A percentile compares a stretch with the other conserved stretches of the same genome.
phyloP scores from a whole-genome alignment of 129 eudicot genomes.

The Chrysanthemum makinoi region DNA sequence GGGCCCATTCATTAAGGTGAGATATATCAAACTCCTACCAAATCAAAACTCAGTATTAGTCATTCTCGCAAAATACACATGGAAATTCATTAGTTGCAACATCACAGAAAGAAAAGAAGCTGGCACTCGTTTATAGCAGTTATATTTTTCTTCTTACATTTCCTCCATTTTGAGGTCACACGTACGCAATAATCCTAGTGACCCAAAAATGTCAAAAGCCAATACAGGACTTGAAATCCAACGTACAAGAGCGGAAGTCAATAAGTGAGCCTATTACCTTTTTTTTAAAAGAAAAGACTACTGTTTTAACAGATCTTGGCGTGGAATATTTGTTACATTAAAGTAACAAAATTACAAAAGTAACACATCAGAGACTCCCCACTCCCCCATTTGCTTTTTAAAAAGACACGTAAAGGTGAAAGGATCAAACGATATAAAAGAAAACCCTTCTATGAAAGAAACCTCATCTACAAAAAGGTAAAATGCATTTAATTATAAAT shows the following conservation, averaged over 20 bases:
- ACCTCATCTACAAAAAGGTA: not conserved
- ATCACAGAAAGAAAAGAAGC: not conserved
- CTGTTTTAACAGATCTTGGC: no score
- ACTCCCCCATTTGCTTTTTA: not conserved
- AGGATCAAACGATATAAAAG: not conserved
- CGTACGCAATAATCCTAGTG: not conserved
- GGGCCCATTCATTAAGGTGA: slow-evolving; percentile 6
- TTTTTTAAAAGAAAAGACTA: no score
- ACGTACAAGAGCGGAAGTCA: no score
- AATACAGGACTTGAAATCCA: not conserved
- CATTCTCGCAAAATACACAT: not conserved
- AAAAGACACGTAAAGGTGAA: not conserved
- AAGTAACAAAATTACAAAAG: not conserved
- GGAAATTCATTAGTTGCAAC: not conserved
- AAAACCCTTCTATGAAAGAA: not conserved
- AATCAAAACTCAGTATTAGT: slow-evolving; percentile 13
- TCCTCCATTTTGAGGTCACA: not conserved
- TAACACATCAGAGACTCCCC: slow-evolving; percentile 3
- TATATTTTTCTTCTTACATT: not conserved
- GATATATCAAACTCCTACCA: slow-evolving; percentile 27
- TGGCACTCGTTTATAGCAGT: not conserved
- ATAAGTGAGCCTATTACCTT: no score
- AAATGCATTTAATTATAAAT: no score
- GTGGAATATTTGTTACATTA: not conserved
- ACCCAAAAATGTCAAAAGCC: not conserved